phyloP scores from a whole-genome alignment of 169 alveolate genomes.

The Cryptosporidium sp. region DNA sequence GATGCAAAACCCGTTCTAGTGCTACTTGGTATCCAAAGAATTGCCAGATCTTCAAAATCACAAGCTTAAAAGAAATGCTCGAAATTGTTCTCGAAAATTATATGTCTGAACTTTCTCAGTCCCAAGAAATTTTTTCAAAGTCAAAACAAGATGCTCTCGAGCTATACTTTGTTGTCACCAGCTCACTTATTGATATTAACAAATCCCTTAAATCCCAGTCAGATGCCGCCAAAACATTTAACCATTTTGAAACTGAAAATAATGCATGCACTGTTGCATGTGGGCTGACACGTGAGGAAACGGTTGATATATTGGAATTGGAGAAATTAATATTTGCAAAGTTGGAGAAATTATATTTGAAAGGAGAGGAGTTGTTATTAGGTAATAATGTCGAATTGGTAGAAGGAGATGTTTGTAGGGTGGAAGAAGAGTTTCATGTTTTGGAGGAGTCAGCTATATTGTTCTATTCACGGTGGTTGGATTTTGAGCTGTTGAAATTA shows the following conservation, averaged over 20 bases:
- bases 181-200: slow-evolving; percentile 19
- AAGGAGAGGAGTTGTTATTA: slow-evolving; percentile 20
- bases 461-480: slow-evolving; percentile 61
- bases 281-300: neutral
- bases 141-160: slow-evolving; percentile 42
- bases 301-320: neutral
- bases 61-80: neutral
- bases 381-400: neutral
- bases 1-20: slow-evolving; percentile 32
- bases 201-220: neutral
- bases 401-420: neutral
- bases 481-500: slow-evolving; percentile 19
- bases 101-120: neutral
- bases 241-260: neutral
- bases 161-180: slow-evolving; percentile 20
- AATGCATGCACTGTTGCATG: neutral
- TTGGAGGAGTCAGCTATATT: slow-evolving; percentile 21
- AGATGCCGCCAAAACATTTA: neutral
- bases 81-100: slow-evolving; percentile 7
- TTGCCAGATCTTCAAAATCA: neutral
- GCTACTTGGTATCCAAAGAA: slow-evolving; percentile 59
- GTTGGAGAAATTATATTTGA: slow-evolving; percentile 16
- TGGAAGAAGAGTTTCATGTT: neutral
- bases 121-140: neutral
- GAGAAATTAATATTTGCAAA: neutral